These are phyloP conservation scores for Alternaria gansuensis DNA, from an alignment of 2,329 filamentous ascomycete genomes.

Conservation along the genomic window DNA sequence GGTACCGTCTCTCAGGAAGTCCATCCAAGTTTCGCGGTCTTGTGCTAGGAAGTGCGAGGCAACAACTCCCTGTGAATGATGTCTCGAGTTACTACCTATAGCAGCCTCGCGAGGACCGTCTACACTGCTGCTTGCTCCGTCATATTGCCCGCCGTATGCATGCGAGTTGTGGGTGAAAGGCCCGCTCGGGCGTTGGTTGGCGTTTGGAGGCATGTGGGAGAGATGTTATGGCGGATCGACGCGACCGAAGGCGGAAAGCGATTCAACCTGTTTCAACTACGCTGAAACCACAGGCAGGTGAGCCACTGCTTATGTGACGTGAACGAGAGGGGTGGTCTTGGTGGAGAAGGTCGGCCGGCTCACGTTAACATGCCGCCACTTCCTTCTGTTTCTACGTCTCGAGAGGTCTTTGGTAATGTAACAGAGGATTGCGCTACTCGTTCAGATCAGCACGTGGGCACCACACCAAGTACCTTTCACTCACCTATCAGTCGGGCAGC, in stretches of 20 bases:
- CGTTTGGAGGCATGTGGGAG: constrained; percentile 26
- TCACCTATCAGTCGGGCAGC: constrained; percentile 19
- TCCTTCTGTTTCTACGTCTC: constrained; percentile 11
- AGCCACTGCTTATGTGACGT: constrained; percentile 8
- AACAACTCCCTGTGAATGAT: constrained; percentile 34
- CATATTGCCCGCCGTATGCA: constrained; percentile 26
- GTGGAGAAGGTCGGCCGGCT: constrained; percentile 27
- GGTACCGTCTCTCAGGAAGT: constrained; percentile 43
- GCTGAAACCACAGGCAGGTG: constrained; percentile 2
- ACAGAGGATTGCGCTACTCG: constrained; percentile 2
- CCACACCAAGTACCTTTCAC: constrained; percentile 9
- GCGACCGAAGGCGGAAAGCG: constrained; percentile 12
- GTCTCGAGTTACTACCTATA: constrained; percentile 14
- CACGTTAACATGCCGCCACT: constrained; percentile 46
- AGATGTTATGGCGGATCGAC: constrained; percentile 5
- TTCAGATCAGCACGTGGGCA: constrained; percentile 8
- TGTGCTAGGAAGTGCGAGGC: constrained; percentile 44
- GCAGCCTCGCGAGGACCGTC: constrained; percentile 13
- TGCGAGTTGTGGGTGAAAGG: constrained; percentile 30
- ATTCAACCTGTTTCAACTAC: constrained; percentile 4
- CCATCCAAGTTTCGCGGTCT: constrained; percentile 49
- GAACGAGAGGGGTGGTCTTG: constrained; percentile 20
- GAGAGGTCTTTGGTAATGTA: constrained; percentile 19
- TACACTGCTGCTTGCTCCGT: constrained; percentile 22
- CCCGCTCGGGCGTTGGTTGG: constrained; percentile 17